These are phyloP conservation scores for Aspergillus homomorphus DNA, from an alignment of 495 filamentous ascomycete genomes.

Conservation along the genomic window DNA sequence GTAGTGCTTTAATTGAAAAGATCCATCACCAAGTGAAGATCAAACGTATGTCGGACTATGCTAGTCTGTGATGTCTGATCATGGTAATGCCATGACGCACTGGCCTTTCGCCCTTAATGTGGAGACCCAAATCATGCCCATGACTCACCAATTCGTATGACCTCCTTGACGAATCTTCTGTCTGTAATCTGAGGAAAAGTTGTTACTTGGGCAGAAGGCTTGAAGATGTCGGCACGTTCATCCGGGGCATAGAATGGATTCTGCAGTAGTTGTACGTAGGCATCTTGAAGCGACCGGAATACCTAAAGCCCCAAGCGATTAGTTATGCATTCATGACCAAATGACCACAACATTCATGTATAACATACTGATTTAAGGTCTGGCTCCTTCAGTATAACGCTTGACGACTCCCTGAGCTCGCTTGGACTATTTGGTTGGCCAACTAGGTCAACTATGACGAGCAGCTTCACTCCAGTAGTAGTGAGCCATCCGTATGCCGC, in stretches of 20 bases:
- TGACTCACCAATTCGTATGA: constrained; percentile 77
- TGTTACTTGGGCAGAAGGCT: constrained; percentile 29
- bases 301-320: constrained; percentile 54
- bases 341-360: background rate
- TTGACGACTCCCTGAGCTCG: constrained; percentile 31
- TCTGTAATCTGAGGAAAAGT: constrained; percentile 69
- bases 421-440: constrained; percentile 46
- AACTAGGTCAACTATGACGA: constrained; percentile 83
- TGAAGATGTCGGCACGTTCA: constrained; percentile 59
- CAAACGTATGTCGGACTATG: background rate
- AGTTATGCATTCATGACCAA: background rate
- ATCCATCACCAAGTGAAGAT: too few species aligned
- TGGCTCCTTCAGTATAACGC: constrained; percentile 66
- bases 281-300: constrained; percentile 84
- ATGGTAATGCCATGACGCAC: background rate
- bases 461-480: constrained; percentile 89
- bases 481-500: constrained; percentile 94
- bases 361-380: constrained; percentile 73
- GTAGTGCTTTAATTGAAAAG: too few species aligned
- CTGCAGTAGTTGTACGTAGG: constrained; percentile 83
- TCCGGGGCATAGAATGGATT: constrained; percentile 96
- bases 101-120: constrained; percentile 23
- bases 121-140: constrained; percentile 46
- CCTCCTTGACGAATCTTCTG: constrained; percentile 73
- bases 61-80: background rate